These are phyloP conservation scores for Pseudocercospora fuligena DNA, from an alignment of 2,329 filamentous ascomycete genomes.

Conservation along the genomic window DNA sequence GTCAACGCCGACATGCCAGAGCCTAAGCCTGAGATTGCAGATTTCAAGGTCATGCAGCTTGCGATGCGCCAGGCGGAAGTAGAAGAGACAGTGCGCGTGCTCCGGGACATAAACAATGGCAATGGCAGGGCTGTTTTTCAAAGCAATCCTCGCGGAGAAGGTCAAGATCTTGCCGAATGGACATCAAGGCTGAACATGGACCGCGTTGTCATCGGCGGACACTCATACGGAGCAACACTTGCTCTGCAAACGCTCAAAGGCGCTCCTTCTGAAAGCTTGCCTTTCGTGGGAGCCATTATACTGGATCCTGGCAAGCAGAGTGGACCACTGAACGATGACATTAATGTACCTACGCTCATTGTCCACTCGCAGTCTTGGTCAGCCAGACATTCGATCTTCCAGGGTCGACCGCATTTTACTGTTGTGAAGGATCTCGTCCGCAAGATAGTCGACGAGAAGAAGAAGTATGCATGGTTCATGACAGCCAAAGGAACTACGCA, in stretches of 20 bases:
- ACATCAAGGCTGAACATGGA: slow-evolving; percentile 59
- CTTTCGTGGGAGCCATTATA: slow-evolving; percentile 63
- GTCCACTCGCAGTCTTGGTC: slow-evolving; percentile 71
- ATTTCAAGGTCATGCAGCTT: slow-evolving; percentile 50
- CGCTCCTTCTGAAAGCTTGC: slow-evolving; percentile 49
- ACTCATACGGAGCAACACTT: slow-evolving; percentile 69
- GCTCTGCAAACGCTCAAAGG: slow-evolving; percentile 64
- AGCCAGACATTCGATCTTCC: slow-evolving; percentile 60
- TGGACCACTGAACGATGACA: slow-evolving; percentile 64
- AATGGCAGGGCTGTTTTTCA: slow-evolving; percentile 41
- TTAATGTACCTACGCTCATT: slow-evolving; percentile 63
- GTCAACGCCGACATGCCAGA: slow-evolving; percentile 44
- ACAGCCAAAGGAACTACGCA: slow-evolving; percentile 54
- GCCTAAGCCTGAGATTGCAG: slow-evolving; percentile 34
- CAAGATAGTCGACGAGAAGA: slow-evolving; percentile 49
- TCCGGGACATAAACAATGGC: slow-evolving; percentile 47
- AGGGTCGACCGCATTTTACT: slow-evolving; percentile 67
- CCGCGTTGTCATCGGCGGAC: slow-evolving; percentile 63
- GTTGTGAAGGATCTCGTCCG: slow-evolving; percentile 63
- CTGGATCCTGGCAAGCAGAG: slow-evolving; percentile 70
- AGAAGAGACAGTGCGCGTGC: slow-evolving; percentile 50
- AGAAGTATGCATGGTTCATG: slow-evolving; percentile 51
- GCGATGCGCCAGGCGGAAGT: slow-evolving; percentile 53
- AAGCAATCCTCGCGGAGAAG: slow-evolving; percentile 57
- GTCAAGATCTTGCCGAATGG: slow-evolving; percentile 56